A percentile compares a stretch with the other conserved stretches of the same genome.
Conservation (phyloP, 1,284 basidiomycete genomes). For the Xerocomus nothofagi region DNA sequence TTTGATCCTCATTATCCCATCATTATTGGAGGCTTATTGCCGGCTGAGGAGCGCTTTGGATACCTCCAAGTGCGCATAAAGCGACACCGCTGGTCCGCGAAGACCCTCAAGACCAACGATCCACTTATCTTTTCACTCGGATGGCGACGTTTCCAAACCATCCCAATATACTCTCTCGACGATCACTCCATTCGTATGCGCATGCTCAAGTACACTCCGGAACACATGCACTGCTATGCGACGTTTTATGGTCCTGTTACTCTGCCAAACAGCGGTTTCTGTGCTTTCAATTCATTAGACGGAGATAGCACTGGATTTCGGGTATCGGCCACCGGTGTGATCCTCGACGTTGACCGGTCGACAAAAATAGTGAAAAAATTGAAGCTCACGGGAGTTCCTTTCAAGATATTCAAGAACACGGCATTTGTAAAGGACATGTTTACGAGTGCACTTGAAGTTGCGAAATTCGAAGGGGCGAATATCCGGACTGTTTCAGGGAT, state of each 20-base stretch:
- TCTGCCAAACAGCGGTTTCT: slow-evolving; percentile 95
- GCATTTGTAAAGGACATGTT: slow-evolving; percentile 99
- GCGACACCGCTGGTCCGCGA: slow-evolving; percentile 91
- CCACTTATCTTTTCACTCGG: slow-evolving; percentile 94
- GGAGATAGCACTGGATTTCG: slow-evolving; percentile 77
- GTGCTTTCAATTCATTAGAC: slow-evolving; percentile 89
- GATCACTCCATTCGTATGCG: slow-evolving; percentile 98
- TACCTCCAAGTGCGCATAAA: slow-evolving; percentile 96
- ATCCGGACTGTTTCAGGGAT: slow-evolving; percentile 96
- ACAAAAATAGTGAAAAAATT: slow-evolving; percentile 98
- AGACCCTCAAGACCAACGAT: slow-evolving; percentile 96
- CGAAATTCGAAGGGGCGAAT: slow-evolving; percentile 98
- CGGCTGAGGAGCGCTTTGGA: slow-evolving; percentile 90
- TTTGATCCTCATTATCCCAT: slow-evolving; percentile 93
- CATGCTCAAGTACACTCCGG: slow-evolving; percentile 99
- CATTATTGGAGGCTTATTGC: slow-evolving; percentile 89
- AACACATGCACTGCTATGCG: slow-evolving; percentile 99
- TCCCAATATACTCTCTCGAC: slow-evolving; percentile 95
- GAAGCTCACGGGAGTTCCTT: slow-evolving; percentile 93
- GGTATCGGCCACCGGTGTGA: slow-evolving; percentile 91
- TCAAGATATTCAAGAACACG: slow-evolving; percentile 99
- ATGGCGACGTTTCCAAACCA: slow-evolving; percentile 94
- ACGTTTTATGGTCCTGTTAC: slow-evolving; percentile 94
- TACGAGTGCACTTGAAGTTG: slow-evolving; percentile 87
- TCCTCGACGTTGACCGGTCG: slow-evolving; percentile 90